phyloP scores from a whole-genome alignment of 2,329 filamentous ascomycete species.

The Aspergillus sp. region DNA sequence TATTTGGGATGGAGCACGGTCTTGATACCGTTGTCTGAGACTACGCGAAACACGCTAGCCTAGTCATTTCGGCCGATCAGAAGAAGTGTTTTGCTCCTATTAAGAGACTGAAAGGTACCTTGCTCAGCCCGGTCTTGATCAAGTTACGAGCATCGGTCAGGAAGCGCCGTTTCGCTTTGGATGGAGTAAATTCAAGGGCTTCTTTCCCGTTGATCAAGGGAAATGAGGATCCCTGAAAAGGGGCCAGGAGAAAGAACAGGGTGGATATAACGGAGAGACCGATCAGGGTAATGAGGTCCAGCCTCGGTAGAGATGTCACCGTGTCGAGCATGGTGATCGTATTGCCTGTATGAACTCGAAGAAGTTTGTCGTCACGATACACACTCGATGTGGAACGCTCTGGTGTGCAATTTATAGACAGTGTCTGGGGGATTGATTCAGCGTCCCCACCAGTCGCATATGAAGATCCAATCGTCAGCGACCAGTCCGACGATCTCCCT shows the following conservation, averaged over 20 bases:
- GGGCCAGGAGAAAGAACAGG: background rate
- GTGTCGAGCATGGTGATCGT: no score
- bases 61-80: background rate
- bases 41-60: conserved; percentile 13
- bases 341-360: no score
- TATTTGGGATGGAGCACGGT: conserved; percentile 19
- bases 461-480: no score
- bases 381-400: no score
- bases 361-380: no score
- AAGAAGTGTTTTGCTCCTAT: background rate
- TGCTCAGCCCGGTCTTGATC: background rate
- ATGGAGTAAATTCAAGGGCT: background rate
- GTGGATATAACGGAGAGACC: no score
- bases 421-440: no score
- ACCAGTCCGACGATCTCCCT: no score
- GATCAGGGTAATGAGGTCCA: no score
- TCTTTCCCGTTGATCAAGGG: background rate
- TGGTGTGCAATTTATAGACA: no score
- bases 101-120: background rate
- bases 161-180: background rate
- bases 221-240: background rate
- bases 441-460: no score
- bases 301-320: no score
- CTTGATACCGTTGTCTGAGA: conserved; percentile 18
- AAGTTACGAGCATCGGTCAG: background rate